These are phyloP conservation scores for Thelonectria rubi DNA, from an alignment of 2,329 filamentous ascomycete species.

Conservation along the genomic window DNA sequence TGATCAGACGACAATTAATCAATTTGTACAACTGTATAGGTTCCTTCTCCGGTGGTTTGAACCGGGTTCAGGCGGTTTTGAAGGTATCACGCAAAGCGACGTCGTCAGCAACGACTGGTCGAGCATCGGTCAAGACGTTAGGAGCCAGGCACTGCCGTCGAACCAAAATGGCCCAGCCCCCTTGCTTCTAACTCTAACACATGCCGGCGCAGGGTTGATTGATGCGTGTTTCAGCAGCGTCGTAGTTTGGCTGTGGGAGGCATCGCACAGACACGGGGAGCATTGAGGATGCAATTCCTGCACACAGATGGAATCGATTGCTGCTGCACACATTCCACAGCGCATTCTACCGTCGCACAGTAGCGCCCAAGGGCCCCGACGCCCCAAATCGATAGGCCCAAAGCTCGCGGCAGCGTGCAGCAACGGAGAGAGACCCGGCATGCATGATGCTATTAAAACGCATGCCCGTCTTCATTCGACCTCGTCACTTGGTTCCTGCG, in stretches of 20 bases:
- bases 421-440: background rate
- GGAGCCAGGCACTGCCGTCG: background rate
- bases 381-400: background rate
- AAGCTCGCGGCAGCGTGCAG: background rate
- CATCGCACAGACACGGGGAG: conserved; percentile 14
- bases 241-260: conserved; percentile 7
- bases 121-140: background rate
- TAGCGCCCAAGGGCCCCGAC: background rate
- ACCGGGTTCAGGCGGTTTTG: conserved; percentile 6
- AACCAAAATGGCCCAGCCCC: background rate
- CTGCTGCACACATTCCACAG: too few relatives aligned
- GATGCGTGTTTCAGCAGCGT: conserved; percentile 18
- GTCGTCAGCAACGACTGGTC: background rate
- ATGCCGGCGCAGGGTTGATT: conserved; percentile 14
- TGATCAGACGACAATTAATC: background rate
- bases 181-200: conserved; percentile 18
- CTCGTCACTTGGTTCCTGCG: background rate
- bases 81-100: conserved; percentile 9
- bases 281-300: background rate
- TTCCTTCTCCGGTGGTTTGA: background rate
- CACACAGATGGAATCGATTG: too few relatives aligned
- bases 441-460: background rate
- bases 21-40: background rate
- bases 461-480: background rate
- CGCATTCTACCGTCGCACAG: background rate